phyloP scores from a whole-genome alignment of 2,329 filamentous ascomycete genomes.

The Microsporum ferrugineum region DNA sequence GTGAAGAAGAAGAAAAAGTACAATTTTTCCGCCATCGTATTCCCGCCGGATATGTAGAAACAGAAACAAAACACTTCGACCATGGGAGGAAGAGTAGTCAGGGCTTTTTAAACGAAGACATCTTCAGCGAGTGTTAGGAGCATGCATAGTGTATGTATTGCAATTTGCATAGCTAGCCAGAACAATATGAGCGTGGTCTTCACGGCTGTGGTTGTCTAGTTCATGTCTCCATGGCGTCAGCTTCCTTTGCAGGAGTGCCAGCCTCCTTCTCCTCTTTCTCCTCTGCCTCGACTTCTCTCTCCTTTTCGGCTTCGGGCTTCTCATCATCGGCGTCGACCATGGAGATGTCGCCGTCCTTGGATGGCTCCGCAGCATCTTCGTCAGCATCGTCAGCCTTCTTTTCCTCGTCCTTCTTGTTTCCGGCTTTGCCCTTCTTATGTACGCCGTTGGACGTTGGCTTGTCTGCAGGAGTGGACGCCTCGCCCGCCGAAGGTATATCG shows the following conservation, averaged over 20 bases:
- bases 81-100: background rate
- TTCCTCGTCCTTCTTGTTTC: conserved; percentile 21
- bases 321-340: conserved; percentile 13
- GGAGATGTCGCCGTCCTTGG: conserved; percentile 11
- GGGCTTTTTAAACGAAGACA: background rate
- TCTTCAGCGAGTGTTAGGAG: background rate
- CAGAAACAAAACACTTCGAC: background rate
- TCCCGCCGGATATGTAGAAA: background rate
- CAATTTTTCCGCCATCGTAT: background rate
- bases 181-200: background rate
- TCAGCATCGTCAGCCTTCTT: conserved; percentile 16
- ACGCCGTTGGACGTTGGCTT: conserved; percentile 32
- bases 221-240: conserved; percentile 2
- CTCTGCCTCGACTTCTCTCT: background rate
- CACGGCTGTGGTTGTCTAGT: background rate
- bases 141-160: background rate
- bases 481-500: conserved; percentile 38
- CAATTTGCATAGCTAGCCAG: background rate
- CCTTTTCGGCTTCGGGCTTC: conserved; percentile 5
- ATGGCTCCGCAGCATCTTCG: conserved; percentile 23
- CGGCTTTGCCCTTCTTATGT: conserved; percentile 18
- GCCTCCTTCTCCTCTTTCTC: conserved; percentile 1
- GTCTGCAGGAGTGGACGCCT: conserved; percentile 12
- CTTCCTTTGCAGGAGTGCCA: background rate
- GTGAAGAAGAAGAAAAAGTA: background rate